Conservation (phyloP, 768 basidiomycete genomes). For the Lactifluus volemus region DNA sequence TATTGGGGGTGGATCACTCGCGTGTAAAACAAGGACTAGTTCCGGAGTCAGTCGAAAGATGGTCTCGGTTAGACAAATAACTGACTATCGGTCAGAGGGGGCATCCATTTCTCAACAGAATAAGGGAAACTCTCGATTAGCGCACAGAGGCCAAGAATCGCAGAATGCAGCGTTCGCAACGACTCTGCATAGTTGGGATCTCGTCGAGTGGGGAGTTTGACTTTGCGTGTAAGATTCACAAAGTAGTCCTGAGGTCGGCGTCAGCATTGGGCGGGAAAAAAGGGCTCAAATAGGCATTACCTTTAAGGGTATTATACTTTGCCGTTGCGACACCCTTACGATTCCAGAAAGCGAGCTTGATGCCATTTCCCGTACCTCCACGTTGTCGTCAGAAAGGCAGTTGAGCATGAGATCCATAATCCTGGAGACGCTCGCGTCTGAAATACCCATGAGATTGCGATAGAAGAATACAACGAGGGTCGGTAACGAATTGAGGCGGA, state of each 20-base stretch:
- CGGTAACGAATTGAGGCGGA: conserved; percentile 81
- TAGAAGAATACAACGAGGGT: conserved; percentile 87
- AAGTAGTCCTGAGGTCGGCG: conserved; percentile 61
- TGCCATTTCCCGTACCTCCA: conserved; percentile 89
- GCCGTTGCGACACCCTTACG: conserved; percentile 82
- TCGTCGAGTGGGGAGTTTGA: conserved; percentile 57
- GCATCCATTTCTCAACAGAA: conserved; percentile 44
- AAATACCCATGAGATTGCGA: conserved; percentile 73
- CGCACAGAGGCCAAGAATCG: conserved; percentile 41
- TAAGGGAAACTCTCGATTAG: conserved; percentile 51
- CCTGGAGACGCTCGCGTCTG: conserved; percentile 53
- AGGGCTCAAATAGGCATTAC: conserved; percentile 29
- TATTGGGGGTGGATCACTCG: conserved; percentile 82
- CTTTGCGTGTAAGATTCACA: conserved; percentile 48
- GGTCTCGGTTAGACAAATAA: not conserved
- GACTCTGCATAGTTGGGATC: conserved; percentile 66
- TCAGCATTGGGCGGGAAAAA: conserved; percentile 6
- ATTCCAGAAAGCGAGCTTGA: conserved; percentile 81
- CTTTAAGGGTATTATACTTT: conserved; percentile 78
- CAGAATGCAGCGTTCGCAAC: conserved; percentile 68
- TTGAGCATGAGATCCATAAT: conserved; percentile 79
- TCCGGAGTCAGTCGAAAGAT: not conserved
- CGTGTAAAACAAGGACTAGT: conserved; percentile 64
- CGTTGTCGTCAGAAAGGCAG: conserved; percentile 82
- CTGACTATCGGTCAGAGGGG: conserved; percentile 66